These are phyloP conservation scores for Laburnicola sp. DNA, from an alignment of 2,329 filamentous ascomycete genomes.

Conservation along the genomic window DNA sequence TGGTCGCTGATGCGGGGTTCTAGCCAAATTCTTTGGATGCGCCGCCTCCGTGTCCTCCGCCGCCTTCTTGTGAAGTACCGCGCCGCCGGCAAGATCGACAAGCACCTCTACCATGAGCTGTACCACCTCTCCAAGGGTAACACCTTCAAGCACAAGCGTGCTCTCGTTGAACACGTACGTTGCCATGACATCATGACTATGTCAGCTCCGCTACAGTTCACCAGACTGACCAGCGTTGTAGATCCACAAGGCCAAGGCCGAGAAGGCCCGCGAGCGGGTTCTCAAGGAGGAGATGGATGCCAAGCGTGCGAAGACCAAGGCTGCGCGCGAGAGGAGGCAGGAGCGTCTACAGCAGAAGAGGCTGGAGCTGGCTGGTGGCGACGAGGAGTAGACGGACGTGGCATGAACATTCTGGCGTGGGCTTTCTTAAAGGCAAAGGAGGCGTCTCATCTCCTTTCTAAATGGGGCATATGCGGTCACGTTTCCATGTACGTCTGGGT, in stretches of 20 bases:
- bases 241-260: conserved; percentile 99
- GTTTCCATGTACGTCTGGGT: conserved; percentile 50
- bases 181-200: conserved; percentile 43
- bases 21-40: conserved; percentile 99
- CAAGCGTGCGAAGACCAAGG: conserved; percentile 99
- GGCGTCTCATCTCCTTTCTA: conserved; percentile 46
- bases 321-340: conserved; percentile 96
- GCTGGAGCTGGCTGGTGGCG: conserved; percentile 77
- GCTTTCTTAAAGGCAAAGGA: conserved; percentile 47
- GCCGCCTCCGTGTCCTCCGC: conserved; percentile 97
- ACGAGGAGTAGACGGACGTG: conserved; percentile 49
- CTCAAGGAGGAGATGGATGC: conserved; percentile 99
- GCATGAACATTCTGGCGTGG: conserved; percentile 48
- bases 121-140: conserved; percentile 99
- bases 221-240: conserved; percentile 51
- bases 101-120: conserved; percentile 99
- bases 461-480: conserved; percentile 49
- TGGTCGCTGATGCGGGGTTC: conserved; percentile 43
- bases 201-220: conserved; percentile 20
- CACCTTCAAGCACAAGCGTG: conserved; percentile 99
- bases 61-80: conserved; percentile 99
- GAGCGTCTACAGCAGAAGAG: conserved; percentile 92
- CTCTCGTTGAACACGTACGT: conserved; percentile 99
- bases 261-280: conserved; percentile 93
- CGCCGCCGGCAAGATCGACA: conserved; percentile 99